Evolutionary conservation across 768 basidiomycete species (phyloP).

Genomic region (Pulveroboletus sp.): DNA sequence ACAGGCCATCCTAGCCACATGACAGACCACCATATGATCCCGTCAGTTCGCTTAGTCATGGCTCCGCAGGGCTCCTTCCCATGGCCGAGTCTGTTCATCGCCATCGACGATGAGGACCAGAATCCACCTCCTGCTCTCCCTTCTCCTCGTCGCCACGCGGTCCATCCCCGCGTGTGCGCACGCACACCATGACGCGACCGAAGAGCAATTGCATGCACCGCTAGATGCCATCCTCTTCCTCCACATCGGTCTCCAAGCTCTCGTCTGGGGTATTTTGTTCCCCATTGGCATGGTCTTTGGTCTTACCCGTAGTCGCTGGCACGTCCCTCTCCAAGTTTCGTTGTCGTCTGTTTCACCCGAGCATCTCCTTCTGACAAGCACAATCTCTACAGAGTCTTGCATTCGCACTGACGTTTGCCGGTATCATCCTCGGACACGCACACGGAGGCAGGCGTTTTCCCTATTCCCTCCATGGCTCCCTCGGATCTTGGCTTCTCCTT

Average conservation of each 20-base stretch:
- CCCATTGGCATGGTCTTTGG: constrained; percentile 80
- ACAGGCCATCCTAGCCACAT: too few relatives aligned
- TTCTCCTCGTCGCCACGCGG: constrained; percentile 10
- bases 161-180: constrained; percentile 39
- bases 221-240: constrained; percentile 78
- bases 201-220: constrained; percentile 59
- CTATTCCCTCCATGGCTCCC: constrained; percentile 65
- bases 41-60: neutral
- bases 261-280: constrained; percentile 84
- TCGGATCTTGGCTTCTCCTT: constrained; percentile 49
- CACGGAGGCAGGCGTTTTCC: constrained; percentile 79
- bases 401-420: constrained; percentile 63
- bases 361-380: neutral
- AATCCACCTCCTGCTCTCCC: neutral
- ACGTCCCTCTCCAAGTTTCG: constrained; percentile 76
- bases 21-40: too few relatives aligned
- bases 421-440: constrained; percentile 81
- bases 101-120: neutral
- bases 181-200: constrained; percentile 54
- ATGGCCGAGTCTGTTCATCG: neutral
- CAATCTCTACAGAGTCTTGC: constrained; percentile 48
- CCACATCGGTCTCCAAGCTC: constrained; percentile 73
- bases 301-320: constrained; percentile 77
- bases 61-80: too few relatives aligned
- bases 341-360: neutral